These are phyloP conservation scores for Stachybotrys chartarum DNA, from an alignment of 2,329 filamentous ascomycete genomes.

Conservation along the genomic window DNA sequence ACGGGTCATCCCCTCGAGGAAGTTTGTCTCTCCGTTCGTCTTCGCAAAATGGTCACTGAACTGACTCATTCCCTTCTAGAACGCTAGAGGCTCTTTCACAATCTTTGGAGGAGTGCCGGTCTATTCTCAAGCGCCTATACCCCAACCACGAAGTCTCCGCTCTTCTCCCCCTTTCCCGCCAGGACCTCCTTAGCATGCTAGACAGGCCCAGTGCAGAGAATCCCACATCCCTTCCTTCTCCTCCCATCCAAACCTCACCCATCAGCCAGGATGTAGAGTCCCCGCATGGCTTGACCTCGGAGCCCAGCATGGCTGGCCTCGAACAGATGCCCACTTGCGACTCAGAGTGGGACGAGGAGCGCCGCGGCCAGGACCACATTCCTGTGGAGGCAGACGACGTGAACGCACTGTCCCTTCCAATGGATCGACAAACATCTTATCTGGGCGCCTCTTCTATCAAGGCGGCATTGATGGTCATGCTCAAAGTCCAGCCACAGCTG, in stretches of 20 bases:
- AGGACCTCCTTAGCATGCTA: slow-evolving; percentile 52
- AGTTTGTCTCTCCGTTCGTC: slow-evolving; percentile 41
- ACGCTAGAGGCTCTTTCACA: slow-evolving; percentile 58
- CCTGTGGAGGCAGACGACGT: slow-evolving; percentile 46
- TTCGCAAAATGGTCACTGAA: background rate
- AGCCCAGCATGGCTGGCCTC: slow-evolving; percentile 43
- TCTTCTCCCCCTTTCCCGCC: slow-evolving; percentile 47
- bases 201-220: slow-evolving; percentile 36
- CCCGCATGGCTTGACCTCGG: slow-evolving; percentile 25
- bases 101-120: slow-evolving; percentile 58
- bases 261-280: slow-evolving; percentile 40
- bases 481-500: slow-evolving; percentile 44
- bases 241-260: slow-evolving; percentile 44
- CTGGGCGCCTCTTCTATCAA: slow-evolving; percentile 70
- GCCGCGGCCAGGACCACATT: slow-evolving; percentile 45
- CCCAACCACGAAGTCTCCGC: slow-evolving; percentile 47
- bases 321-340: slow-evolving; percentile 64
- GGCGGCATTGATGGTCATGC: slow-evolving; percentile 66
- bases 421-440: slow-evolving; percentile 57
- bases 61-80: slow-evolving; percentile 19
- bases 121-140: slow-evolving; percentile 54
- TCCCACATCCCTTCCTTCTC: slow-evolving; percentile 40
- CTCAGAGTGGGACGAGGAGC: slow-evolving; percentile 61
- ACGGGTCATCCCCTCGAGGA: slow-evolving; percentile 69
- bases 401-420: slow-evolving; percentile 50